Evolutionary conservation across 352 stramenopile species (phyloP).

Genomic region (Thalassiosira pacifica): DNA sequence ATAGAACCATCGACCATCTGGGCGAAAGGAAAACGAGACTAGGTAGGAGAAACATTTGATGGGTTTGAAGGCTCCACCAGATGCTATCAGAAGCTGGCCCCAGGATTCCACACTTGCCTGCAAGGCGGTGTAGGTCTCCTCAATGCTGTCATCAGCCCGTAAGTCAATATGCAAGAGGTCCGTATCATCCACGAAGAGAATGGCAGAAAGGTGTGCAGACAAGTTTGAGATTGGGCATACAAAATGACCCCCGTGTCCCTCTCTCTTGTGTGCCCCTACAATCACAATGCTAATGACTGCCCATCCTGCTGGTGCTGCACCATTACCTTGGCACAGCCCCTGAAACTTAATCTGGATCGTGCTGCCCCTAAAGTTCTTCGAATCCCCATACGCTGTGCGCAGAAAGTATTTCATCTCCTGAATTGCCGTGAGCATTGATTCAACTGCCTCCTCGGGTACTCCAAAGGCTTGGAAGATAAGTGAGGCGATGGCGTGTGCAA

Average conservation of each 20-base stretch:
- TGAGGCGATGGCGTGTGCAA: constrained; percentile 29
- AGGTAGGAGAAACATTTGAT: constrained; percentile 42
- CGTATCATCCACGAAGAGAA: constrained; percentile 37
- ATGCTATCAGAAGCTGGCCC: constrained; percentile 14
- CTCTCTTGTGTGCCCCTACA: not conserved
- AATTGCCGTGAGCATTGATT: constrained; percentile 15
- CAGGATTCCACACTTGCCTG: constrained; percentile 10
- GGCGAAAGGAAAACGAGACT: constrained; percentile 18
- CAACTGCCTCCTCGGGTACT: not conserved
- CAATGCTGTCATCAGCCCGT: not conserved
- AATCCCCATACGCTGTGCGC: constrained; percentile 37
- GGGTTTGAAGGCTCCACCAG: constrained; percentile 10
- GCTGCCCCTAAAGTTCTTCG: constrained; percentile 7
- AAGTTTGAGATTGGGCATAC: constrained; percentile 35
- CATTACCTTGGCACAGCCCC: constrained; percentile 35
- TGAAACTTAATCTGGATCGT: constrained; percentile 37
- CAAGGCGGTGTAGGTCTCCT: not conserved
- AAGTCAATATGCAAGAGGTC: constrained; percentile 26
- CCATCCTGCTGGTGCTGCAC: constrained; percentile 14
- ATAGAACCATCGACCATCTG: constrained; percentile 14
- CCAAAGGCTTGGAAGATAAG: constrained; percentile 37
- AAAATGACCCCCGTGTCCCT: constrained; percentile 2
- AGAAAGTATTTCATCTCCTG: constrained; percentile 54
- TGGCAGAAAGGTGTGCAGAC: not conserved
- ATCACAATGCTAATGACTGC: constrained; percentile 15